These are phyloP conservation scores for Ambrosiella cleistominuta DNA, from an alignment of 2,329 filamentous ascomycete genomes.

Conservation along the genomic window DNA sequence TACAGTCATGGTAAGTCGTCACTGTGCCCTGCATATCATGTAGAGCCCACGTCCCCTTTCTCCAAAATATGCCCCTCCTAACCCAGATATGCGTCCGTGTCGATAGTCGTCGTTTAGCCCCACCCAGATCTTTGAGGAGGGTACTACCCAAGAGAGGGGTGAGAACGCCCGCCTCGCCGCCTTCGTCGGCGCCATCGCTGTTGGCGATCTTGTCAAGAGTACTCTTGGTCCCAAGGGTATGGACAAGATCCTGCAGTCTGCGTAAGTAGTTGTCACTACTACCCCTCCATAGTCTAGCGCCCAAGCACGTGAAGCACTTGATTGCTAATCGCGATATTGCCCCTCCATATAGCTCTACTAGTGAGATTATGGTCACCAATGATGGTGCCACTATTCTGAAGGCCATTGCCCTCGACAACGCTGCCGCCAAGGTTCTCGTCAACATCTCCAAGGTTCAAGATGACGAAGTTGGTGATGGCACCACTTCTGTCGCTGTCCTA, in stretches of 20 bases:
- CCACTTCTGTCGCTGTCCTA: constrained; percentile 90
- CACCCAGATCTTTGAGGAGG: constrained; percentile 95
- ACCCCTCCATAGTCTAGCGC: not conserved
- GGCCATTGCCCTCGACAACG: constrained; percentile 95
- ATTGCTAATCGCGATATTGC: constrained; percentile 9
- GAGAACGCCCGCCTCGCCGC: constrained; percentile 98
- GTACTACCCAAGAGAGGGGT: constrained; percentile 93
- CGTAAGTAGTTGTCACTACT: constrained; percentile 38
- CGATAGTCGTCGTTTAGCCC: constrained; percentile 48
- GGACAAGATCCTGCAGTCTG: constrained; percentile 96
- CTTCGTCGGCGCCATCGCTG: constrained; percentile 94
- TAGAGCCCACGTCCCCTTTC: not conserved
- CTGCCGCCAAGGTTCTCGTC: constrained; percentile 91
- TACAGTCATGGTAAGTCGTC: constrained; percentile 11
- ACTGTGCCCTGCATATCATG: not conserved
- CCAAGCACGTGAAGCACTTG: not conserved
- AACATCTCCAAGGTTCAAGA: constrained; percentile 99
- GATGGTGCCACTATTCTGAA: constrained; percentile 97
- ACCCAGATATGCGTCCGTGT: not conserved
- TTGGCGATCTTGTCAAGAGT: constrained; percentile 93
- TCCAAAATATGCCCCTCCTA: constrained; percentile 11
- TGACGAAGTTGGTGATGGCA: constrained; percentile 95
- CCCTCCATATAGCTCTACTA: constrained; percentile 51
- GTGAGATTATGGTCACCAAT: constrained; percentile 96
- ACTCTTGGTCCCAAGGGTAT: constrained; percentile 95